Conservation (phyloP, 306 rosid species). For the Prunus davidiana region DNA sequence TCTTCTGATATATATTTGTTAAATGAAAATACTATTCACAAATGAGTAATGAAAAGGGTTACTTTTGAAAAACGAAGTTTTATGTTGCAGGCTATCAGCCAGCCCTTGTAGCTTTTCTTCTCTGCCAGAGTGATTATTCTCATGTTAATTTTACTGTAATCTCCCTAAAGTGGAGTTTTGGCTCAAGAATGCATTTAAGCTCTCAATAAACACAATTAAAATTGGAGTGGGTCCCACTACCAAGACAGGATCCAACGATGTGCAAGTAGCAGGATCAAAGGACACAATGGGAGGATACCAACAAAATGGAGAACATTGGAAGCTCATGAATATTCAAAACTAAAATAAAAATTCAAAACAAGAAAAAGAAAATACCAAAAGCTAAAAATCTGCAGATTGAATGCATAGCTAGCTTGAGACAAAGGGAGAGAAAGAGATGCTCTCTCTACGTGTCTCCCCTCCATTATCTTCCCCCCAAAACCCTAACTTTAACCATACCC, state of each 20-base stretch:
- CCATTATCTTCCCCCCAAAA: conserved; percentile 45
- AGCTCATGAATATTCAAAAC: not conserved
- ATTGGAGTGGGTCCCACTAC: not conserved
- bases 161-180: too few species aligned
- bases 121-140: too few species aligned
- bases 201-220: too few species aligned
- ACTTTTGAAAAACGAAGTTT: too few species aligned
- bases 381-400: not conserved
- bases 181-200: too few species aligned
- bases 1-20: not conserved
- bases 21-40: not conserved
- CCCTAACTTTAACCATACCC: conserved; percentile 31
- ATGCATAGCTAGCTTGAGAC: not conserved
- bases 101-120: too few species aligned
- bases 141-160: too few species aligned
- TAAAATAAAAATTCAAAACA: not conserved
- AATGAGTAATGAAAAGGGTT: too few species aligned
- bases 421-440: conserved; percentile 38
- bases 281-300: too few species aligned
- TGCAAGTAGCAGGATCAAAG: not conserved
- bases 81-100: too few species aligned
- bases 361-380: not conserved
- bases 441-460: conserved; percentile 45
- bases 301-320: too few species aligned
- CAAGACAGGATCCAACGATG: not conserved